Evolutionary conservation across 768 basidiomycete species (phyloP).

Genomic region (Mycena rebaudengoi): DNA sequence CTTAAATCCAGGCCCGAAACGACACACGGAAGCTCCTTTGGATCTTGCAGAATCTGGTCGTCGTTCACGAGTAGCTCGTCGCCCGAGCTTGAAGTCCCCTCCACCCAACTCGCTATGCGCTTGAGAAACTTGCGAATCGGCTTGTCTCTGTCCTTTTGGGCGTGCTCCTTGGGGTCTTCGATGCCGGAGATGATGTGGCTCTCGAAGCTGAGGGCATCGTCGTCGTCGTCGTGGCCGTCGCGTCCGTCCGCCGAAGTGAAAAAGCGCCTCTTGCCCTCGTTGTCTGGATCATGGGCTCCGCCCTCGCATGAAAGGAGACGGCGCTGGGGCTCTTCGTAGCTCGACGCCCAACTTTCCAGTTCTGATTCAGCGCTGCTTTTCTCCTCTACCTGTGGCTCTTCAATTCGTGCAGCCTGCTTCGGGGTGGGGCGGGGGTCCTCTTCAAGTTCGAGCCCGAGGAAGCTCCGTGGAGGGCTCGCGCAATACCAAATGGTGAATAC

Average conservation of each 20-base stretch:
- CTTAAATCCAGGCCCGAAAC: constrained; percentile 8
- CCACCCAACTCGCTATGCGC: not conserved
- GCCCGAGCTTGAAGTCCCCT: not conserved
- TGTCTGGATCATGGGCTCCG: not conserved
- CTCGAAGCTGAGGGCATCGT: constrained; percentile 10
- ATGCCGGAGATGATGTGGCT: constrained; percentile 13
- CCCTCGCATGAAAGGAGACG: constrained; percentile 3
- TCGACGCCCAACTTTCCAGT: not conserved
- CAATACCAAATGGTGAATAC: not conserved
- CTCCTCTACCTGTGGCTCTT: not conserved
- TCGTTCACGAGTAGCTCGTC: not conserved
- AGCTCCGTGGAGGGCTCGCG: not conserved
- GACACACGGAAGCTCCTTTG: constrained; percentile 4
- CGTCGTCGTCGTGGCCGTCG: not conserved
- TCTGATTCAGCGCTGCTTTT: not conserved
- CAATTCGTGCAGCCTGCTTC: not conserved
- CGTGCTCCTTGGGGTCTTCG: constrained; percentile 10
- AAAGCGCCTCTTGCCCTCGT: not conserved
- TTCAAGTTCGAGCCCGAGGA: not conserved
- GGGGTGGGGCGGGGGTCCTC: too few relatives aligned
- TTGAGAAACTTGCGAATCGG: not conserved
- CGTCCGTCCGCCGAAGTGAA: not conserved
- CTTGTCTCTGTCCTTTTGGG: constrained; percentile 5
- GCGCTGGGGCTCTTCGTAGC: not conserved
- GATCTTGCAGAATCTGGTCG: not conserved